These are phyloP conservation scores for Coemansia sp. DNA, from an alignment of 192 early-diverging fungal genomes.

Conservation along the genomic window DNA sequence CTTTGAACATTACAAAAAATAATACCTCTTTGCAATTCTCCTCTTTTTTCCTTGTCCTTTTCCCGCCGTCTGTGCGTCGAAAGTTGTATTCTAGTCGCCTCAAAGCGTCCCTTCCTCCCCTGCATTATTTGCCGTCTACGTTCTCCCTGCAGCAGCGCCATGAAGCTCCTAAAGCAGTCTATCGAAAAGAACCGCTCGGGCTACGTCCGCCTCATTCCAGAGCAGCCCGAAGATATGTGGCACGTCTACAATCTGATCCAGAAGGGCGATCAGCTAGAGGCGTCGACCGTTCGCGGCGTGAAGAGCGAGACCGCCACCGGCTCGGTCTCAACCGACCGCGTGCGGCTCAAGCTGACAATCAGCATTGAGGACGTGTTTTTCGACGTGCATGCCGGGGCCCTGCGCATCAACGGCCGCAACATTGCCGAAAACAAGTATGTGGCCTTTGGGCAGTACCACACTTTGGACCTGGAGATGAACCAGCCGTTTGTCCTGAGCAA, in stretches of 20 bases:
- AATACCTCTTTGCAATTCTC: too few species aligned
- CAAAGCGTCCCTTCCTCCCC: too few species aligned
- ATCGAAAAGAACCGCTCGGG: slow-evolving; percentile 82
- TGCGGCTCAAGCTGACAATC: slow-evolving; percentile 79
- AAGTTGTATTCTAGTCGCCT: neutral
- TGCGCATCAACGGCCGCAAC: slow-evolving; percentile 87
- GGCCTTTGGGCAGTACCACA: slow-evolving; percentile 90
- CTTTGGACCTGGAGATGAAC: slow-evolving; percentile 87
- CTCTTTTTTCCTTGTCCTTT: neutral
- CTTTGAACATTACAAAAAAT: neutral
- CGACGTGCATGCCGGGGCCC: slow-evolving; percentile 77
- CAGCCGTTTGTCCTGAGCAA: slow-evolving; percentile 85
- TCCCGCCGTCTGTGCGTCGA: neutral
- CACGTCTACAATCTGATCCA: slow-evolving; percentile 87
- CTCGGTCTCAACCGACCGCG: slow-evolving; percentile 75
- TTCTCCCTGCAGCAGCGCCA: slow-evolving; percentile 9
- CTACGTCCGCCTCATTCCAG: slow-evolving; percentile 73
- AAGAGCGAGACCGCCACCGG: slow-evolving; percentile 86
- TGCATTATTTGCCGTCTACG: neutral
- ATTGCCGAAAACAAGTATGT: slow-evolving; percentile 84
- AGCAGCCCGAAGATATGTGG: slow-evolving; percentile 98
- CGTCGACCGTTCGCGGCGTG: slow-evolving; percentile 84
- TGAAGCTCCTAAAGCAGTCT: slow-evolving; percentile 68
- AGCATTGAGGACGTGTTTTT: slow-evolving; percentile 83
- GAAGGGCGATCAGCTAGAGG: slow-evolving; percentile 79